Evolutionary conservation across 2,329 filamentous ascomycete species (phyloP).

Genomic region (Penicillium psychrosexuale): DNA sequence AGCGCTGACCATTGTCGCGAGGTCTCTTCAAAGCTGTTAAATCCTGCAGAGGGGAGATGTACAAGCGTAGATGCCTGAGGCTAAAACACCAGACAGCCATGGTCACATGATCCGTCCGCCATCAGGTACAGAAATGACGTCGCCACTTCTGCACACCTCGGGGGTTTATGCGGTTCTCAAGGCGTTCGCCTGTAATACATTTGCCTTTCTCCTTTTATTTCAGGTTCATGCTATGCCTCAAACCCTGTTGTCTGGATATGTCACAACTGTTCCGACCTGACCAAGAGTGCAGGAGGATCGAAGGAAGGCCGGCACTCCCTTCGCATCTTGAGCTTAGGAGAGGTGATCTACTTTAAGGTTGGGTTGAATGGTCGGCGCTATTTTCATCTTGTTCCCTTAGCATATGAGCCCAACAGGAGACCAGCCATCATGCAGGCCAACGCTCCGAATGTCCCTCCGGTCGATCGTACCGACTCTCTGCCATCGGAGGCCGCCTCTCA

Average conservation of each 20-base stretch:
- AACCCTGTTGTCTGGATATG: conserved; percentile 23
- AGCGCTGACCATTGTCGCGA: too few relatives aligned
- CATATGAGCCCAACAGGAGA: not conserved
- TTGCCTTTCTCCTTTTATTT: not conserved
- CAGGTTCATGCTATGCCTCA: conserved; percentile 12
- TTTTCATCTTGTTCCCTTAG: not conserved
- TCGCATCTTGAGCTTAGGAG: conserved; percentile 20
- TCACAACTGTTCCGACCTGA: conserved; percentile 22
- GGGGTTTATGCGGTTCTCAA: not conserved
- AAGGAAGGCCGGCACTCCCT: conserved; percentile 27
- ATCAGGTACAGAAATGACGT: conserved; percentile 19
- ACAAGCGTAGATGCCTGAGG: conserved; percentile 1
- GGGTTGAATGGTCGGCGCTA: conserved; percentile 8
- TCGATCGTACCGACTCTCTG: conserved; percentile 27
- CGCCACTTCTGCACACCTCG: conserved; percentile 15
- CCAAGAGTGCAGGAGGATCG: conserved; percentile 24
- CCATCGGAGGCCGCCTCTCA: conserved; percentile 14
- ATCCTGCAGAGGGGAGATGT: too few relatives aligned
- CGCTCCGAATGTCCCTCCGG: conserved; percentile 22
- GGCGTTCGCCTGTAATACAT: not conserved
- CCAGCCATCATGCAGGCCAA: conserved; percentile 21
- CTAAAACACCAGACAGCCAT: not conserved
- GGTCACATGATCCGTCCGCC: conserved; percentile 13
- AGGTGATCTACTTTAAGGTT: conserved; percentile 11
- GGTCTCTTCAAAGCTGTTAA: too few relatives aligned